Evolutionary conservation across 2,329 filamentous ascomycete species (phyloP).

Genomic region (Colletotrichum limetticola): DNA sequence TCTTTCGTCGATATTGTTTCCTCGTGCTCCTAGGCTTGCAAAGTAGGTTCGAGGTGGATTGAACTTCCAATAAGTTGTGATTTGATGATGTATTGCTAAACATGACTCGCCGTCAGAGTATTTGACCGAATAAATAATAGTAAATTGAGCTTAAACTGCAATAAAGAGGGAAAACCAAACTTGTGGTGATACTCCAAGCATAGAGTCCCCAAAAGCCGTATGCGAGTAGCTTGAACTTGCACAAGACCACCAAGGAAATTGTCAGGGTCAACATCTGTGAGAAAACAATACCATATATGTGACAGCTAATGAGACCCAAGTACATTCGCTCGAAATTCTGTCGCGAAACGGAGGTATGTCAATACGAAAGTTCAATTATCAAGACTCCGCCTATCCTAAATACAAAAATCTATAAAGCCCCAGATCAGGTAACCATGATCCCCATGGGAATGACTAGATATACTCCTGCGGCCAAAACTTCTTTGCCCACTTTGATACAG

Average conservation of each 20-base stretch:
- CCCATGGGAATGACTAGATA: background rate
- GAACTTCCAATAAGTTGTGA: background rate
- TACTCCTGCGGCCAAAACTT: background rate
- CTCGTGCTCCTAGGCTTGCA: background rate
- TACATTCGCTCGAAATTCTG: background rate
- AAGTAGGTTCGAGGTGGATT: background rate
- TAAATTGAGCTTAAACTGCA: background rate
- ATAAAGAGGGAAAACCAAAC: background rate
- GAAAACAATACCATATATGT: background rate
- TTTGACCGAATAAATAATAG: background rate
- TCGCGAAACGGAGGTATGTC: background rate
- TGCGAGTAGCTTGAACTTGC: background rate
- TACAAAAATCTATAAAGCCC: background rate
- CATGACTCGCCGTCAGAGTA: background rate
- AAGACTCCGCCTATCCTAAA: background rate
- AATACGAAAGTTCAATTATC: background rate
- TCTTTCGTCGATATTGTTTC: background rate
- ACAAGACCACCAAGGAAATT: background rate
- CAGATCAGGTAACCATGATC: background rate
- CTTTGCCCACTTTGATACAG: background rate
- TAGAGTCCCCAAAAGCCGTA: background rate
- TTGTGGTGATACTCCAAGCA: background rate
- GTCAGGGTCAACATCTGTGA: background rate
- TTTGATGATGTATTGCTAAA: background rate
- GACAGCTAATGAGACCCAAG: background rate